Evolutionary conservation across 2,329 filamentous ascomycete genomes (phyloP).

Genomic region (Hypoxylon sp.): DNA sequence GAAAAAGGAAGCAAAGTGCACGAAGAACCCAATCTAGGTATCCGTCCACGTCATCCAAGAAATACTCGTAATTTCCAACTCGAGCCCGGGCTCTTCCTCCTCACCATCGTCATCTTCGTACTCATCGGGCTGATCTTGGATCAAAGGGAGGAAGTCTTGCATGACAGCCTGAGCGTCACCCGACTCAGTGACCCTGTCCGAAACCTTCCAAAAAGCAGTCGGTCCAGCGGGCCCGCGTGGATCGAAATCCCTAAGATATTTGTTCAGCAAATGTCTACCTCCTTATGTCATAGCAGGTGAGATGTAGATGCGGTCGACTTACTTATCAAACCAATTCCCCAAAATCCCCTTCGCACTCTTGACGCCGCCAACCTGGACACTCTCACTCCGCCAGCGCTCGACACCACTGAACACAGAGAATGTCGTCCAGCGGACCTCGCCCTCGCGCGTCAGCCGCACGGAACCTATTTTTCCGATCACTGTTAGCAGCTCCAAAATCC

Average conservation of each 20-base stretch:
- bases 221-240: slow-evolving; percentile 78
- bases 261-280: slow-evolving; percentile 13
- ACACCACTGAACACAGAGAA: slow-evolving; percentile 74
- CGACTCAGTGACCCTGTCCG: slow-evolving; percentile 58
- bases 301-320: slow-evolving; percentile 42
- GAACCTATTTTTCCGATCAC: slow-evolving; percentile 59
- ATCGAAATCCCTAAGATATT: slow-evolving; percentile 70
- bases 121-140: slow-evolving; percentile 42
- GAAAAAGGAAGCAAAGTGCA: background rate
- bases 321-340: slow-evolving; percentile 85
- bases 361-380: slow-evolving; percentile 78
- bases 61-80: slow-evolving; percentile 43
- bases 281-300: background rate
- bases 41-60: slow-evolving; percentile 45
- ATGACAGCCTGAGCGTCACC: slow-evolving; percentile 52
- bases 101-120: slow-evolving; percentile 33
- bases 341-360: slow-evolving; percentile 75
- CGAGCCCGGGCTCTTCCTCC: slow-evolving; percentile 49
- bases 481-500: slow-evolving; percentile 27
- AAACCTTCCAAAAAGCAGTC: slow-evolving; percentile 82
- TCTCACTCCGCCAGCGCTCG: slow-evolving; percentile 82
- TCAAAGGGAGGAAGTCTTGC: slow-evolving; percentile 46
- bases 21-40: slow-evolving; percentile 20
- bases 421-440: slow-evolving; percentile 81
- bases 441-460: slow-evolving; percentile 75